A percentile compares a stretch with the other conserved stretches of the same genome.
Conservation (phyloP, 306 rosid species). For the Urtica urens region DNA sequence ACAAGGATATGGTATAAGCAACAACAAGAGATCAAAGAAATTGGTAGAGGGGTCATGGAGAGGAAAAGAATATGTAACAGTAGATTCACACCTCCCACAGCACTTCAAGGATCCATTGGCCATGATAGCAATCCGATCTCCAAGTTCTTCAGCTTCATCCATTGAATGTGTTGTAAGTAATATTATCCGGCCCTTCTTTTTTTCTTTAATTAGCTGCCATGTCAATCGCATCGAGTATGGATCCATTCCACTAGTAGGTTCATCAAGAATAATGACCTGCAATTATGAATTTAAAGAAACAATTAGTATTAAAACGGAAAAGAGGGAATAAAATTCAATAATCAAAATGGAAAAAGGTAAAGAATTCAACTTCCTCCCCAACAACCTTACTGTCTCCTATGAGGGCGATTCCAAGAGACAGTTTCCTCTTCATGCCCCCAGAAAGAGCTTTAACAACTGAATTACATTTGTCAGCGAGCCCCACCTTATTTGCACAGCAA, state of each 20-base stretch:
- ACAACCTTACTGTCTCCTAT: conserved; percentile 87
- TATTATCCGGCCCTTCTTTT: conserved; percentile 86
- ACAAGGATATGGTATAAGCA: no score
- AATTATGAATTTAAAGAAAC: neutral
- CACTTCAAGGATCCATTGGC: conserved; percentile 93
- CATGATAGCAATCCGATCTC: conserved; percentile 98
- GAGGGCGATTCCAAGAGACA: conserved; percentile 93
- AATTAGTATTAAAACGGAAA: no score
- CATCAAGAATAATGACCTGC: conserved; percentile 90
- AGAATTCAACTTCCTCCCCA: conserved; percentile 5
- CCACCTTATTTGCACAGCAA: conserved; percentile 49
- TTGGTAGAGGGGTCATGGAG: neutral
- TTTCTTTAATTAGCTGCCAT: conserved; percentile 89
- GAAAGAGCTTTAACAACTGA: conserved; percentile 68
- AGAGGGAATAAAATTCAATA: neutral
- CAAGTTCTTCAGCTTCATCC: conserved; percentile 99
- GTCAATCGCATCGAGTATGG: conserved; percentile 98
- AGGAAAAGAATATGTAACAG: neutral
- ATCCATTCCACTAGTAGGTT: conserved; percentile 99
- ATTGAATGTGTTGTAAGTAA: conserved; percentile 92
- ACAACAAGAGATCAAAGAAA: no score
- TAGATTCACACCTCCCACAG: conserved; percentile 72
- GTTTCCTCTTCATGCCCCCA: conserved; percentile 98
- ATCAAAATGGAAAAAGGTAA: conserved; percentile 2
- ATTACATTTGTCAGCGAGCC: conserved; percentile 80